Evolutionary conservation across 805 yeast genomes (phyloP), one percentile per base, ranked within the genome.

Genomic region (Sungouiella thailandica): DNA sequence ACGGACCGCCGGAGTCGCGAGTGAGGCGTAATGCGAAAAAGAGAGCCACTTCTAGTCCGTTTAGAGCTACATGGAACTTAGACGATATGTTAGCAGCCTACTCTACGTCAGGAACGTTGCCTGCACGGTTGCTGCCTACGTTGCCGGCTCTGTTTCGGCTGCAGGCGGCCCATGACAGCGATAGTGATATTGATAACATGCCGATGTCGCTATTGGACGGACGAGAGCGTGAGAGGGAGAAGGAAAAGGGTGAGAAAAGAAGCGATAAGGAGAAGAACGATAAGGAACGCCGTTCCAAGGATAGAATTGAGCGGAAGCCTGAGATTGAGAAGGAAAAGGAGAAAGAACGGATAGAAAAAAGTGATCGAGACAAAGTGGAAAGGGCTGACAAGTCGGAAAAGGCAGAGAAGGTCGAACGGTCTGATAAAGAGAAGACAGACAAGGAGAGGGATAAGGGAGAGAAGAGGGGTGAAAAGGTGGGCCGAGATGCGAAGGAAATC

Each of bases 61-160:
- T 19, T 9, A 19, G 9, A 9, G 22, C 22, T 7, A 28, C 30
- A 11, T 62, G 71, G 71, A 63, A 62, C 38, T 40, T 66, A 31
- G 69, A 66, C 29, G 70, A 65, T 14, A 49, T 66, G 53, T 36
- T 65, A 19, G 16, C 46, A 22, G 48, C 59, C 17, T 66, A 63
- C 43, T 50, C 54, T 10, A 59, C 60, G 4, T 41, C 46, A 5
- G 65, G 65, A 3, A 19, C 32, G 2, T 51, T 66, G 27, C 72
- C 72, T 5, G 59, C 64, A 1, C 58, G 57, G 5, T 49, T 66
- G 17, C 62, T 69, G 5, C 72, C 72, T 1, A 57, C 65, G 1
- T 40, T 66, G 5, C 72, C 70, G 3, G 50, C 51, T 10, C 33
- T 39, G 12, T 43, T 37, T 16, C 39, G 31, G n/a, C 24, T 28